phyloP scores from a whole-genome alignment of 805 yeast genomes.

The Cyberlindnera maclurae region DNA sequence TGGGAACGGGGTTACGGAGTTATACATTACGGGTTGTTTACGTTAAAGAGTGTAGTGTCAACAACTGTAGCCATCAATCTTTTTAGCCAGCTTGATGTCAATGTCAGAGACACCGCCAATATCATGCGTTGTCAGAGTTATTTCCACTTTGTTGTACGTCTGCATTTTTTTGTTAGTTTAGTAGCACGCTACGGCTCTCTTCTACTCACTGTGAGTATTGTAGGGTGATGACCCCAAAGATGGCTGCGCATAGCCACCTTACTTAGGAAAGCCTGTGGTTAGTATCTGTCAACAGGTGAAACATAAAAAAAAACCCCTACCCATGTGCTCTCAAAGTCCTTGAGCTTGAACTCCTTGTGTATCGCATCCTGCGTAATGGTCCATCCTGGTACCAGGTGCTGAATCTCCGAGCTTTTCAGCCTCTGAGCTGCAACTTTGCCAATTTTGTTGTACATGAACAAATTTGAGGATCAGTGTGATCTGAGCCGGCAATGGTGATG shows the following conservation, averaged over 20 bases:
- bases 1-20: not conserved
- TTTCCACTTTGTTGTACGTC: slow-evolving; percentile 49
- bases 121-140: slow-evolving; percentile 63
- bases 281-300: not conserved
- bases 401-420: slow-evolving; percentile 21
- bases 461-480: too few relatives aligned
- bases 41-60: not conserved
- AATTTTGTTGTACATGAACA: slow-evolving; percentile 33
- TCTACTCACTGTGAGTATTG: slow-evolving; percentile 36
- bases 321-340: slow-evolving; percentile 59
- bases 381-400: slow-evolving; percentile 23
- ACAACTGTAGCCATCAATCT: slow-evolving; percentile 33
- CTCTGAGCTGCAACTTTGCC: slow-evolving; percentile 25
- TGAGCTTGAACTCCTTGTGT: slow-evolving; percentile 34
- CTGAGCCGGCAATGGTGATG: too few relatives aligned
- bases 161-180: not conserved
- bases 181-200: slow-evolving; percentile 3
- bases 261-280: slow-evolving; percentile 37
- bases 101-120: slow-evolving; percentile 41
- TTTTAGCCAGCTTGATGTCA: slow-evolving; percentile 52
- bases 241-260: slow-evolving; percentile 53
- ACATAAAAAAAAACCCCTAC: slow-evolving; percentile 17
- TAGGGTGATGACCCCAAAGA: slow-evolving; percentile 62
- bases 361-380: slow-evolving; percentile 14
- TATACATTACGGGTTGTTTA: not conserved